Evolutionary conservation across 192 early-diverging fungal genomes (phyloP).

Genomic region (Lobosporangium transversale): DNA sequence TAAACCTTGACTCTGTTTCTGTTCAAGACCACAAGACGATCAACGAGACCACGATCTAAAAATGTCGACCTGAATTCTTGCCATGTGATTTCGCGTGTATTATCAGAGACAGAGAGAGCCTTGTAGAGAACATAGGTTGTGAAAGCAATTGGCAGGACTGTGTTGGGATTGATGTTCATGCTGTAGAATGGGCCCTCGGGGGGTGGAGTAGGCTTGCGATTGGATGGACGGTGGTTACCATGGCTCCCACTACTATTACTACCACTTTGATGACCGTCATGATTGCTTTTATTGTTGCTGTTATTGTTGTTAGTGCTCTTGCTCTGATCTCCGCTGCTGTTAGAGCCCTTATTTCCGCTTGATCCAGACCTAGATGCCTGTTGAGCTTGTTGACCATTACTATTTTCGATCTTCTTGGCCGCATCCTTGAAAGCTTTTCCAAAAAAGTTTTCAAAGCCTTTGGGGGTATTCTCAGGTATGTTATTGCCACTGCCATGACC

Average conservation of each 20-base stretch:
- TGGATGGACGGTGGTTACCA: constrained; percentile 11
- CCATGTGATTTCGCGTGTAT: constrained; percentile 84
- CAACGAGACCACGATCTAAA: constrained; percentile 93
- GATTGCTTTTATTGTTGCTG: constrained; percentile 11
- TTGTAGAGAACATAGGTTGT: constrained; percentile 64
- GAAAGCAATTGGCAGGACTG: constrained; percentile 55
- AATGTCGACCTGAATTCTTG: constrained; percentile 93
- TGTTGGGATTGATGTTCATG: constrained; percentile 59
- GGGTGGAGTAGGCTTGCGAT: constrained; percentile 41
- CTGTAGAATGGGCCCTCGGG: constrained; percentile 44
- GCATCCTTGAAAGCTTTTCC: constrained; percentile 59
- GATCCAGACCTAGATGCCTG: background rate
- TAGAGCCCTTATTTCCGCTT: background rate
- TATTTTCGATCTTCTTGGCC: constrained; percentile 48
- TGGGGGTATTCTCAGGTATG: constrained; percentile 61
- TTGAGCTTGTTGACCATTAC: constrained; percentile 20
- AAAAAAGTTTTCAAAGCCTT: constrained; percentile 82
- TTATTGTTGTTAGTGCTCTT: constrained; percentile 11
- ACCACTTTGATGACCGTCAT: constrained; percentile 10
- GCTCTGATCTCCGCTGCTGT: constrained; percentile 22
- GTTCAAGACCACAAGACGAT: constrained; percentile 91
- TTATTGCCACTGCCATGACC: constrained; percentile 5
- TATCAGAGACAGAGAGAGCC: constrained; percentile 53
- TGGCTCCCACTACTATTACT: constrained; percentile 6
- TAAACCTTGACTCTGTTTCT: constrained; percentile 85